Evolutionary conservation across 352 stramenopile genomes (phyloP).

Genomic region (Phytophthora idaei): DNA sequence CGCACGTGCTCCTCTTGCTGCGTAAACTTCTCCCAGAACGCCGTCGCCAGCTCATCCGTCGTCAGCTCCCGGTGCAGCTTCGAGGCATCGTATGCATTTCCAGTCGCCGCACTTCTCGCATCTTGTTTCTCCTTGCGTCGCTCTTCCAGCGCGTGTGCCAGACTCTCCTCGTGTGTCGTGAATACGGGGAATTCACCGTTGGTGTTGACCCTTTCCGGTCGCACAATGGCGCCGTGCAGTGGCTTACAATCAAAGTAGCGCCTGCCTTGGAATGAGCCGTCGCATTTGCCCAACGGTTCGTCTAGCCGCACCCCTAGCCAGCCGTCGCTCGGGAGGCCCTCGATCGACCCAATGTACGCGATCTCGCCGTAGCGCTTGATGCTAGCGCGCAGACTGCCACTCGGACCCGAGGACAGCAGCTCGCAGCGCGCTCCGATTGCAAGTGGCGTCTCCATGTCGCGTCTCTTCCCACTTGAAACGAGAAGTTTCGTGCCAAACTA

Average conservation of each 20-base stretch:
- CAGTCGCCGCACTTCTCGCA: conserved; percentile 19
- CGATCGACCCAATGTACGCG: conserved; percentile 62
- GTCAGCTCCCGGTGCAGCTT: conserved; percentile 41
- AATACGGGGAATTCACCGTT: conserved; percentile 60
- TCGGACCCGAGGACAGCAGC: conserved; percentile 43
- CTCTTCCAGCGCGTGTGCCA: conserved; percentile 56
- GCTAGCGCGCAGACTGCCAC: conserved; percentile 52
- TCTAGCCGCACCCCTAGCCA: conserved; percentile 82
- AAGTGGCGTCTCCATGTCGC: conserved; percentile 9
- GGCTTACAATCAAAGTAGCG: conserved; percentile 71
- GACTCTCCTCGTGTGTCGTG: conserved; percentile 53
- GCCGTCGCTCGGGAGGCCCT: conserved; percentile 55
- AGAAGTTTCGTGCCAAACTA: no score
- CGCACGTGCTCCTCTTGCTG: conserved; percentile 57
- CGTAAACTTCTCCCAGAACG: conserved; percentile 71
- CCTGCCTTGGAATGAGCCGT: conserved; percentile 54
- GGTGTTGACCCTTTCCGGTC: conserved; percentile 60
- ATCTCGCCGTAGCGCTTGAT: conserved; percentile 75
- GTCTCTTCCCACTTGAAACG: not conserved
- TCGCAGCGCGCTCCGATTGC: conserved; percentile 61
- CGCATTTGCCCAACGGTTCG: conserved; percentile 76
- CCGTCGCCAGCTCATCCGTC: conserved; percentile 58
- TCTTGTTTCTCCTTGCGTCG: conserved; percentile 49
- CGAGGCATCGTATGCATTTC: not conserved
- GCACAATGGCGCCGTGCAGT: conserved; percentile 73